Conservation (phyloP, 2,329 filamentous ascomycete species). For the Aureobasidium pullulans region DNA sequence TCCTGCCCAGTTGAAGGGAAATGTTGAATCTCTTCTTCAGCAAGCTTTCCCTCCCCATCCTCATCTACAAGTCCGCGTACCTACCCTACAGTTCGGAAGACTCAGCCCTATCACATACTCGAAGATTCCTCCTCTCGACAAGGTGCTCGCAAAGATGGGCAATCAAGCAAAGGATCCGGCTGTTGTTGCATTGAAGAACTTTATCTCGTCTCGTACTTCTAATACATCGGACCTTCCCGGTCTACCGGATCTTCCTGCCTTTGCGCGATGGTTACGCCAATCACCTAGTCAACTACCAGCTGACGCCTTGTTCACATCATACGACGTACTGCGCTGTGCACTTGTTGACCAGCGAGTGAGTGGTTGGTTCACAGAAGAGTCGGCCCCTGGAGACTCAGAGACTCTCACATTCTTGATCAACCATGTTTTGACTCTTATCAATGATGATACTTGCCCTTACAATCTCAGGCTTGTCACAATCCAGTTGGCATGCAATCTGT, state of each 20-base stretch:
- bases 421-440: constrained; percentile 48
- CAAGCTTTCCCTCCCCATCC: constrained; percentile 70
- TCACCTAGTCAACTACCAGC: constrained; percentile 49
- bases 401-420: constrained; percentile 58
- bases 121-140: constrained; percentile 75
- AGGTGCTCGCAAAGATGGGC: constrained; percentile 73
- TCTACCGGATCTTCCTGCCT: constrained; percentile 61
- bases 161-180: constrained; percentile 49
- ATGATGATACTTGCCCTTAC: constrained; percentile 59
- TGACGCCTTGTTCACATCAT: constrained; percentile 66
- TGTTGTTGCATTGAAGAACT: constrained; percentile 59
- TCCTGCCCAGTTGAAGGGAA: constrained; percentile 57
- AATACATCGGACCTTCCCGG: constrained; percentile 57
- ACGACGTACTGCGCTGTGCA: constrained; percentile 77
- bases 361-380: constrained; percentile 75
- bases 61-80: constrained; percentile 64
- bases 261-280: constrained; percentile 55
- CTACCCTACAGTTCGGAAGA: constrained; percentile 58
- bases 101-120: constrained; percentile 64
- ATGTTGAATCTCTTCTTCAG: constrained; percentile 65
- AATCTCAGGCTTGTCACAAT: constrained; percentile 74
- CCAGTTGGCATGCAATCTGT: constrained; percentile 79
- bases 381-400: constrained; percentile 28
- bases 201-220: constrained; percentile 56
- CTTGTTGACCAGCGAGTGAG: constrained; percentile 72